Conservation (phyloP, 805 yeast genomes). For the Huiozyma sinensis region DNA sequence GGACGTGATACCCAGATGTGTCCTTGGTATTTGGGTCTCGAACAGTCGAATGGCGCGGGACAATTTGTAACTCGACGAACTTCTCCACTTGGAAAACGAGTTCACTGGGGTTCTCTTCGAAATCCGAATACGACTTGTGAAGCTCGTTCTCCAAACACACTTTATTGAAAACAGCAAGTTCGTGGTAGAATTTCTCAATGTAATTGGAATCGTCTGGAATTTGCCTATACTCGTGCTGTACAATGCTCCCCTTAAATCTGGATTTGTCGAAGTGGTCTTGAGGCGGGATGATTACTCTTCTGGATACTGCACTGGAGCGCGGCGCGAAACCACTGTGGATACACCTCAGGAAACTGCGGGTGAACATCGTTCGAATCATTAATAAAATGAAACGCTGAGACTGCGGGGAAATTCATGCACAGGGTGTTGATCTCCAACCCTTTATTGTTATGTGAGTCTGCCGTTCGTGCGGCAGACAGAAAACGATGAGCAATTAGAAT, state of each 20-base stretch:
- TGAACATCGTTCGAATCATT: too few species aligned
- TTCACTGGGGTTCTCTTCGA: constrained; percentile 30
- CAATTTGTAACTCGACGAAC: constrained; percentile 27
- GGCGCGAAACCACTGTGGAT: neutral
- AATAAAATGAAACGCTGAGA: too few species aligned
- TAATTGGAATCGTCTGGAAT: constrained; percentile 41
- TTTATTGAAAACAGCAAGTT: constrained; percentile 21
- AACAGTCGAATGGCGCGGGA: constrained; percentile 12
- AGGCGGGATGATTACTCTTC: constrained; percentile 16
- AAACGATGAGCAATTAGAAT: too few species aligned
- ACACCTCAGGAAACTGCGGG: neutral
- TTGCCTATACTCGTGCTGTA: constrained; percentile 31
- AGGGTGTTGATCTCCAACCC: too few species aligned
- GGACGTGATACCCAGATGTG: neutral
- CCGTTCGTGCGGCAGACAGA: too few species aligned
- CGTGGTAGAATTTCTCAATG: constrained; percentile 39
- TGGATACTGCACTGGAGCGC: constrained; percentile 8
- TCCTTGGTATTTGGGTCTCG: neutral
- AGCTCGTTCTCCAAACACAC: constrained; percentile 12
- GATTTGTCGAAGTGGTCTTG: constrained; percentile 8
- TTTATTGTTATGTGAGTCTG: too few species aligned
- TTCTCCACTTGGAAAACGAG: constrained; percentile 32
- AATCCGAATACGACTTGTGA: constrained; percentile 30
- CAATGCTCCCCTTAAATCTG: constrained; percentile 4
- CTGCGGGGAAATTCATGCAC: too few species aligned